phyloP scores from a whole-genome alignment of 768 basidiomycete genomes.

The Lentinula edodes region DNA sequence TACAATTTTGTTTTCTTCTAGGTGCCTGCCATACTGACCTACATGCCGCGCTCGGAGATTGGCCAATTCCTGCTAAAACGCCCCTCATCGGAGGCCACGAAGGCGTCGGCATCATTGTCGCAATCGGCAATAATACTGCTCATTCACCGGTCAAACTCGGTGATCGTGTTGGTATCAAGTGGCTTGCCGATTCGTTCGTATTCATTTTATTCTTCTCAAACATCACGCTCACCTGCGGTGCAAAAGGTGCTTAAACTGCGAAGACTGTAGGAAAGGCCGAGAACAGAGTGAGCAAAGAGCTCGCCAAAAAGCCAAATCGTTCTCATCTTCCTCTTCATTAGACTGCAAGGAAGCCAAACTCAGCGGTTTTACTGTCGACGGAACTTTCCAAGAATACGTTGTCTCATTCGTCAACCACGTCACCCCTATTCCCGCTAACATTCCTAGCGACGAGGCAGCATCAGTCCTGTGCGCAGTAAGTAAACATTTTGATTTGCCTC shows the following conservation, averaged over 20 bases:
- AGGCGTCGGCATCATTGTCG: conserved; percentile 77
- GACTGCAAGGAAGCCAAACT: conserved; percentile 56
- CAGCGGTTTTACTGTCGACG: conserved; percentile 73
- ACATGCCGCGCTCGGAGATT: conserved; percentile 71
- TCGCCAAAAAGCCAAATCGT: background rate
- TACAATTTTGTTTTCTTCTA: conserved; percentile 18
- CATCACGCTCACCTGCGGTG: background rate
- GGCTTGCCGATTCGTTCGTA: conserved; percentile 40
- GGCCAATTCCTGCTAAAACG: conserved; percentile 64
- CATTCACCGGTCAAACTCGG: conserved; percentile 64
- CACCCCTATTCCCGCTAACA: conserved; percentile 70
- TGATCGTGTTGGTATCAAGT: conserved; percentile 81
- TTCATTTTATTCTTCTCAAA: background rate
- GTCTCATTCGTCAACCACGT: conserved; percentile 69
- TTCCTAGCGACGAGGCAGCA: conserved; percentile 63
- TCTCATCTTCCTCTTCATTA: conserved; percentile 14
- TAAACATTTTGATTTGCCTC: background rate
- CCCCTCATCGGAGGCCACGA: conserved; percentile 83
- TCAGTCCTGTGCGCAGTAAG: conserved; percentile 65
- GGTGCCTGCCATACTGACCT: conserved; percentile 75
- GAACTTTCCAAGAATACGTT: conserved; percentile 69
- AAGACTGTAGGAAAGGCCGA: conserved; percentile 68
- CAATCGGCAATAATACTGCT: conserved; percentile 63
- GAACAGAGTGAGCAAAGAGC: conserved; percentile 53
- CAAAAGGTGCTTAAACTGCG: conserved; percentile 59